These are phyloP conservation scores for Acer saccharum DNA, from an alignment of 345 rosid species.

Conservation along the genomic window DNA sequence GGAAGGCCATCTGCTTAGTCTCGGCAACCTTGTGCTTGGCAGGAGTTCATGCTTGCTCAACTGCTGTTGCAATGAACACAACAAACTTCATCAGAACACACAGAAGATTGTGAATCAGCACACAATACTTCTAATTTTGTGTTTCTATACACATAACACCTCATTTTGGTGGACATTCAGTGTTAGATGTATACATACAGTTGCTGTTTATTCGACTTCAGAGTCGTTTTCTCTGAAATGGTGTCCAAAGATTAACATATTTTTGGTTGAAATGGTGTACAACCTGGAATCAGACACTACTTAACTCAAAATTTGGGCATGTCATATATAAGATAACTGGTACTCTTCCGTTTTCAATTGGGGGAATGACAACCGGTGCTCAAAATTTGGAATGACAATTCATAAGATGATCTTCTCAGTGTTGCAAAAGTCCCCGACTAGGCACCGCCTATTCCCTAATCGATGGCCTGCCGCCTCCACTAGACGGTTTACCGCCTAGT, in stretches of 20 bases:
- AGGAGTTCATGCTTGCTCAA: conserved; percentile 61
- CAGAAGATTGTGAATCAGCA: conserved; percentile 57
- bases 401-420: too few species aligned
- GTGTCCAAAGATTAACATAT: not conserved
- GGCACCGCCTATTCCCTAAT: too few species aligned
- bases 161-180: not conserved
- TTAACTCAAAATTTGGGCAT: too few species aligned
- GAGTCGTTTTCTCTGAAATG: not conserved
- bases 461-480: too few species aligned
- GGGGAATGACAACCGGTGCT: too few species aligned
- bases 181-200: not conserved
- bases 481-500: too few species aligned
- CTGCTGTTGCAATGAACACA: conserved; percentile 69
- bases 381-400: too few species aligned
- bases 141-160: not conserved
- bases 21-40: conserved; percentile 62
- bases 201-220: not conserved
- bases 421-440: too few species aligned
- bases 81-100: conserved; percentile 87
- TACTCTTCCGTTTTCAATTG: too few species aligned
- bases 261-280: too few species aligned
- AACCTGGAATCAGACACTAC: too few species aligned
- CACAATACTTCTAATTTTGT: not conserved
- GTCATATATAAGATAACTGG: too few species aligned
- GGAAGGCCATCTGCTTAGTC: conserved; percentile 63